Conservation (phyloP, 2,329 filamentous ascomycete species). For the Aspergillus carbonarius region DNA sequence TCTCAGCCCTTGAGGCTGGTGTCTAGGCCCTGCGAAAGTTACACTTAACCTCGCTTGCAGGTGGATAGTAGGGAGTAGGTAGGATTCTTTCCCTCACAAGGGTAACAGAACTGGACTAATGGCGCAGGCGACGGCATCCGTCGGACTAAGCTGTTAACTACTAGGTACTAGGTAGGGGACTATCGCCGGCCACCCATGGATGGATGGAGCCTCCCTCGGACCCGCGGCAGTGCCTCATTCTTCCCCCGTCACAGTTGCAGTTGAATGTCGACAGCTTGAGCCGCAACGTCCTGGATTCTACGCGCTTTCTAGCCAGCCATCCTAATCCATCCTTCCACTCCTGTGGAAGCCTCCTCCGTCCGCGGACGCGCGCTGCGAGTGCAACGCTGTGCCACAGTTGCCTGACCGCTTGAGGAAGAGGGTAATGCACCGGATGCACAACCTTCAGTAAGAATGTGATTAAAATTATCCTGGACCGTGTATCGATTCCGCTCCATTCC, state of each 20-base stretch:
- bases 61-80: background rate
- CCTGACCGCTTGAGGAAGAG: background rate
- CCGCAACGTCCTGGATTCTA: constrained; percentile 1
- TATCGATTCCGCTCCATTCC: background rate
- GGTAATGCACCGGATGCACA: background rate
- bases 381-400: background rate
- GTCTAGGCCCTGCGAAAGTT: background rate
- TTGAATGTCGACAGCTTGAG: background rate
- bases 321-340: constrained; percentile 1
- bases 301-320: background rate
- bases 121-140: background rate
- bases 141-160: background rate
- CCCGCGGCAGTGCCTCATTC: background rate
- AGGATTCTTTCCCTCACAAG: background rate
- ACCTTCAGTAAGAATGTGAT: background rate
- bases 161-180: no score
- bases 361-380: background rate
- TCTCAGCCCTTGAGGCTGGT: background rate
- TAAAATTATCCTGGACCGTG: background rate
- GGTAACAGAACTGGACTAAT: background rate
- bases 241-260: background rate
- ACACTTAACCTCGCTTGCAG: constrained; percentile 12
- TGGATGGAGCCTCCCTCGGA: background rate
- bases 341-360: background rate
- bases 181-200: no score